Evolutionary conservation across 1,139 yeast species (phyloP), one percentile per base, ranked within the genome.

Genomic region (Candida tropicalis): DNA sequence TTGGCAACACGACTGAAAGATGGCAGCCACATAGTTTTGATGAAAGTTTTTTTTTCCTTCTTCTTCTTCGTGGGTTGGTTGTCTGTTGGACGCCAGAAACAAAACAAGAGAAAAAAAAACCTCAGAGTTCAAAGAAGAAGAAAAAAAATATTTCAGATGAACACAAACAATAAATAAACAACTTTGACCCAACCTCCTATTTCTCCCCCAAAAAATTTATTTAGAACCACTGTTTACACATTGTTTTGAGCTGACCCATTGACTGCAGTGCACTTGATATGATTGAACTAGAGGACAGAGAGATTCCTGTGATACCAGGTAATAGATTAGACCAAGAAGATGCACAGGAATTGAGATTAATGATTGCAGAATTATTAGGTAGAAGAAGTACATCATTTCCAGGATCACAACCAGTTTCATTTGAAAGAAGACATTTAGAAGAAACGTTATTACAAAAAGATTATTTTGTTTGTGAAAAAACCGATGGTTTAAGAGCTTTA

Each of bases 391-490:
- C 73, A 22, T 58, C 67, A 2, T 88, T 88, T 55, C 91, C 95
- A 3, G 98, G 98, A 0, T 84, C 97, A 1, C 99, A 95, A 64
- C 99, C 99, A 0, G 89, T 93, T 1, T 88, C 97, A 28, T 91
- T 95, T 61, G 84, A 88, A 38, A 73, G 89, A 46, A 71, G 73
- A 33, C 97, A 91, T 65, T 71, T 93, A 32, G 69, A 72, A 5
- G 81, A 81, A 42, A 80, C 82, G 28, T 67, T 93, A 40, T 61
- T 77, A 60, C 68, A 85, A 25, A 62, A 65, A 46, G 79, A 72
- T 56, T 93, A 90, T 60, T 85, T 82, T 56, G 99, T 93, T 0
- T 93, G 99, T 67, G 99, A 95, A 59, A 95, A 95, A 62, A 82
- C 95, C 0, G 99, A 95, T 63, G 99, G 99, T 0, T 70, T 93